Base-by-base conservation (phyloP, 257 asterid genomes). In the Scutellaria minor region DNA sequence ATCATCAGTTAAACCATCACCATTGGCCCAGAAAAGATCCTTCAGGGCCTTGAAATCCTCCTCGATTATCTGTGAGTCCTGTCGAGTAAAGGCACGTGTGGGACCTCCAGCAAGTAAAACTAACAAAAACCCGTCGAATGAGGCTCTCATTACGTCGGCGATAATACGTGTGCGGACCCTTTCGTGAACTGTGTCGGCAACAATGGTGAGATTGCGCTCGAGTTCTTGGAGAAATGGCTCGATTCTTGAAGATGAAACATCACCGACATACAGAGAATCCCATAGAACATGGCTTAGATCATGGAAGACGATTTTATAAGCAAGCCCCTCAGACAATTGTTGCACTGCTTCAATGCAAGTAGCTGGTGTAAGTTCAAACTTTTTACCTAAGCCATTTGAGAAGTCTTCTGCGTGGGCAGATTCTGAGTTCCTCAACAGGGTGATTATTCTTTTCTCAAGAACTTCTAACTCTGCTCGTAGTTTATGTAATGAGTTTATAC, bases 21-120 rank as follows among this genome's bases (percentile, higher is more conserved):
- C 98, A 41, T 95, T 83, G 18, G 99, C 98, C 88, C 83, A 92
- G 85, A 92, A 95, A 5, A 95, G 85, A 71, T 92, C 96, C 84
- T 88, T 86, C 6, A 95, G 83, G 40, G 94, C 81, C 82, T 85
- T 88, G 83, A 89, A 92, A 80, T 95, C 99, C 3, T 88, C 99
- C 85, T 91, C 99, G 51, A 95, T 77, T 42, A 92, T 77, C 52
- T 82, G 81, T 1, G 91, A 87, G 70, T 95, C 98, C 64, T 82
- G 88, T 66, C 63, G 82, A 24, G 92, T 67, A 64, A 95, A 95
- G 50, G 89, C 79, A 1, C 98, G 94, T 7, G 84, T 72, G 14
- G 98, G 98, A 3, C 99, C 98, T 45, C 99, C 98, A 60, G 96
- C 99, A 50, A 95, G 92, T 82, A 95, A 79, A 40, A 95, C 98